These are phyloP conservation scores for Phyllosticta paracitricarpa DNA, from an alignment of 2,329 filamentous ascomycete species.

Conservation along the genomic window DNA sequence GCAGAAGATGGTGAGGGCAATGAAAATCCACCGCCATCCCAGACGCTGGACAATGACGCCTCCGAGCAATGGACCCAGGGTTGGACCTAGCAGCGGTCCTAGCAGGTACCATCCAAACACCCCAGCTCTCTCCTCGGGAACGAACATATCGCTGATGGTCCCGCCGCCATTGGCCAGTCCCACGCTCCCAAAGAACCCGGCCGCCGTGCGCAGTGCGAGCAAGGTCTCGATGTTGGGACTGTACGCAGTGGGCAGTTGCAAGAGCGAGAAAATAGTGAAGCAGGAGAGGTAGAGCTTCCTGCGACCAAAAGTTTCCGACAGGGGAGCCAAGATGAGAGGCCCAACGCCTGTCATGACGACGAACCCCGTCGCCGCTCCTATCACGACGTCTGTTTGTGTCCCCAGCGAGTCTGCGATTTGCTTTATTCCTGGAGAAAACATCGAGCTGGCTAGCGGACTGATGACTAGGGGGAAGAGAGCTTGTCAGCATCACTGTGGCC, in stretches of 20 bases:
- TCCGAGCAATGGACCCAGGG: constrained; percentile 34
- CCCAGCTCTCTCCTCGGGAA: constrained; percentile 34
- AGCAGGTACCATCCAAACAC: constrained; percentile 39
- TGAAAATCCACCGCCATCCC: constrained; percentile 41
- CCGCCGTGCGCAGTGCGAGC: constrained; percentile 35
- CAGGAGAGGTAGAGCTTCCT: constrained; percentile 35
- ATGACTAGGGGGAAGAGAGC: constrained; percentile 23
- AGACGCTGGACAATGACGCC: constrained; percentile 36
- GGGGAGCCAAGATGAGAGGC: constrained; percentile 36
- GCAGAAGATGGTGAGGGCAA: constrained; percentile 36
- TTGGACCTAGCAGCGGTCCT: constrained; percentile 34
- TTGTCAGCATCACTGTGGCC: constrained; percentile 6
- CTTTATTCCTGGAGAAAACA: constrained; percentile 43
- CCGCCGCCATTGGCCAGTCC: constrained; percentile 43
- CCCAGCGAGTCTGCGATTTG: constrained; percentile 40
- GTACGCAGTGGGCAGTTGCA: constrained; percentile 40
- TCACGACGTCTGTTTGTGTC: constrained; percentile 32
- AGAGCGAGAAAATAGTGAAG: constrained; percentile 34
- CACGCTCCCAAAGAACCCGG: constrained; percentile 42
- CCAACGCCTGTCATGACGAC: constrained; percentile 41
- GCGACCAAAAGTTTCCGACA: constrained; percentile 39
- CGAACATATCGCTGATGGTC: constrained; percentile 43
- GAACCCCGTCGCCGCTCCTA: constrained; percentile 42
- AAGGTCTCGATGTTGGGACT: constrained; percentile 37
- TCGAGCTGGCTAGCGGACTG: constrained; percentile 38